These are phyloP conservation scores for Vanderwaltozyma yarrowii DNA, from an alignment of 805 yeast genomes.

Conservation along the genomic window DNA sequence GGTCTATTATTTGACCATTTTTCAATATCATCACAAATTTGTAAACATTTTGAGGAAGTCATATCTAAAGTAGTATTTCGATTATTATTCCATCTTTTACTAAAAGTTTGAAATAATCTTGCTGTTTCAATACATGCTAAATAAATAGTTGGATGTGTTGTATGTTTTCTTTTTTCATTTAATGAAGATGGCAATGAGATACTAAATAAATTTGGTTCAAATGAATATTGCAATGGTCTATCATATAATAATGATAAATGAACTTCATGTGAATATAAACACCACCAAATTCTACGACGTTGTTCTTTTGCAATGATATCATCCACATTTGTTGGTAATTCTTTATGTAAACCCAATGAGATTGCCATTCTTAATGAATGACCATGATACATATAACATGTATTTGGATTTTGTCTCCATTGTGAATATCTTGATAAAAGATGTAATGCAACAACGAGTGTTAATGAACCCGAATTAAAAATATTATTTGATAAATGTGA, in stretches of 20 bases:
- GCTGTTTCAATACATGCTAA: conserved; percentile 50
- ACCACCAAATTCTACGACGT: conserved; percentile 61
- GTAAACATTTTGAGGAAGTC: conserved; percentile 27
- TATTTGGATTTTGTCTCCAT: conserved; percentile 54
- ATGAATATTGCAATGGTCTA: conserved; percentile 34
- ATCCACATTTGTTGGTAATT: conserved; percentile 20
- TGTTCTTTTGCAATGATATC: conserved; percentile 33
- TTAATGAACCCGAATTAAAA: conserved; percentile 50
- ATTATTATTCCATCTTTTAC: conserved; percentile 17
- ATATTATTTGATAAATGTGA: conserved; percentile 35
- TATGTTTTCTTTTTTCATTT: conserved; percentile 30
- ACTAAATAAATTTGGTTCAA: neutral
- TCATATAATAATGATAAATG: conserved; percentile 58
- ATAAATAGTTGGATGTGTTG: conserved; percentile 42
- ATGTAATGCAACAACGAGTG: conserved; percentile 42
- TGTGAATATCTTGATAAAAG: conserved; percentile 52
- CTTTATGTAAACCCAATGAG: conserved; percentile 52
- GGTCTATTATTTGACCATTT: conserved; percentile 37
- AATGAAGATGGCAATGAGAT: conserved; percentile 37
- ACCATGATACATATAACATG: conserved; percentile 62
- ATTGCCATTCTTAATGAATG: conserved; percentile 57
- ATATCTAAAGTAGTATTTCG: neutral
- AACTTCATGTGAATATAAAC: conserved; percentile 50
- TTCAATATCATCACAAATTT: conserved; percentile 35
- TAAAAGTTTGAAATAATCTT: conserved; percentile 29